Conservation (phyloP, 2,329 filamentous ascomycete genomes). For the Clonostachys sp. region DNA sequence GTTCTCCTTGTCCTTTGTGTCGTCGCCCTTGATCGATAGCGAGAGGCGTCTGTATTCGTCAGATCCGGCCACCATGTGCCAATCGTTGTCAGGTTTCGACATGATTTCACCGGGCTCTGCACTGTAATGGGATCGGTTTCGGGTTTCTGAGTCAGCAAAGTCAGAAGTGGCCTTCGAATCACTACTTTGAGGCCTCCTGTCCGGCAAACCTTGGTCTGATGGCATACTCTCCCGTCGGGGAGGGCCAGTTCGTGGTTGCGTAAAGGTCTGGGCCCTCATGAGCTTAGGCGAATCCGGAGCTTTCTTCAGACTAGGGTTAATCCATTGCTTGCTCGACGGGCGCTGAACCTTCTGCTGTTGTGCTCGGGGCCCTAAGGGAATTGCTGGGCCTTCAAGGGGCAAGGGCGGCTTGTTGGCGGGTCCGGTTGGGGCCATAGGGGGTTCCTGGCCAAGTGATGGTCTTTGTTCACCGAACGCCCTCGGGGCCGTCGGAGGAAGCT, state of each 20-base stretch:
- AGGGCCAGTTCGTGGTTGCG: constrained; percentile 30
- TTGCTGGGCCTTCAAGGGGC: constrained; percentile 25
- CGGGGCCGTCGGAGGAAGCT: constrained; percentile 48
- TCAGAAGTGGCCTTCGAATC: constrained; percentile 42
- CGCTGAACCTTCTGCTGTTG: constrained; percentile 41
- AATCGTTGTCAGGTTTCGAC: constrained; percentile 30
- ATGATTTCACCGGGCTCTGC: constrained; percentile 43
- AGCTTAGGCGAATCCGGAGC: constrained; percentile 46
- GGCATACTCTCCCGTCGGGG: constrained; percentile 27
- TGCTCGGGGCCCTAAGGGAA: constrained; percentile 49
- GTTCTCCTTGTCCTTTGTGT: too few relatives aligned
- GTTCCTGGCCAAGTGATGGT: constrained; percentile 16
- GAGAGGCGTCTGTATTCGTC: too few relatives aligned
- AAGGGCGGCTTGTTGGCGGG: constrained; percentile 26
- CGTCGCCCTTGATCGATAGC: too few relatives aligned
- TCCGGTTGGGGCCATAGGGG: constrained; percentile 23
- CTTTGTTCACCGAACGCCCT: constrained; percentile 44
- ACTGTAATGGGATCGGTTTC: constrained; percentile 31
- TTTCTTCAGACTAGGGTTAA: constrained; percentile 49
- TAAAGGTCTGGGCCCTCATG: constrained; percentile 44
- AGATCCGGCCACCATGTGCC: too few relatives aligned
- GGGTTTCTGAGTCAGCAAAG: constrained; percentile 21
- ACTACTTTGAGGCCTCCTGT: constrained; percentile 46
- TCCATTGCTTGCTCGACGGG: constrained; percentile 56
- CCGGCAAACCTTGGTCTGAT: constrained; percentile 31